A percentile compares a stretch with the other conserved stretches of the same genome.
Evolutionary conservation across 202 grass and related monocot genomes (phyloP).

Genomic region (Eragrostis tef): DNA sequence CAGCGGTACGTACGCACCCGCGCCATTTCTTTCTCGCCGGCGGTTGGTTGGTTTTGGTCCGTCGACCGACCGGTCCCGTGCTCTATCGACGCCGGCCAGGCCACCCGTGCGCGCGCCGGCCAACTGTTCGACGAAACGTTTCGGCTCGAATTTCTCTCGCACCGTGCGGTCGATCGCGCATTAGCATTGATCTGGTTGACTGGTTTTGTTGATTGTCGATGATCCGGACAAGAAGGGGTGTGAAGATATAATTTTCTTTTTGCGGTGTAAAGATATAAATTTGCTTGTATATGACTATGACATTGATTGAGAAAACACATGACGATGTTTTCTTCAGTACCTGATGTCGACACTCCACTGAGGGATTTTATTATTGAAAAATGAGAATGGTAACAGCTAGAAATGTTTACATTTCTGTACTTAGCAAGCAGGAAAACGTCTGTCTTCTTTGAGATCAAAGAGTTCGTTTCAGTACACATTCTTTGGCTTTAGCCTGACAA

Average conservation of each 20-base stretch:
- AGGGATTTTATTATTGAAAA: background rate
- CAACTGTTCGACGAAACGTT: constrained; percentile 50
- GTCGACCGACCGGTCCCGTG: background rate
- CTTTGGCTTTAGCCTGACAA: background rate
- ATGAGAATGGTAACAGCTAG: too few relatives aligned
- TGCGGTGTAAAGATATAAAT: too few relatives aligned
- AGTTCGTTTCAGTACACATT: background rate
- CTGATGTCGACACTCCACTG: background rate
- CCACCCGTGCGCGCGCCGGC: background rate
- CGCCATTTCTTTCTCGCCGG: background rate
- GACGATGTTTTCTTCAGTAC: background rate
- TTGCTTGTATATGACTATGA: too few relatives aligned
- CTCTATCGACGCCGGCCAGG: background rate
- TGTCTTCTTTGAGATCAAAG: background rate
- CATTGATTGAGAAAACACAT: too few relatives aligned
- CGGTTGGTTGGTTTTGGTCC: background rate
- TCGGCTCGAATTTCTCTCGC: background rate
- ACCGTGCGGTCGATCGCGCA: background rate
- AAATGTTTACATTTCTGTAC: background rate
- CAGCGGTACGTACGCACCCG: constrained; percentile 73
- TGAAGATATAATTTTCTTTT: too few relatives aligned
- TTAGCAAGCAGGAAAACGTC: background rate
- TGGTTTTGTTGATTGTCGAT: too few relatives aligned
- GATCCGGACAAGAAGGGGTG: too few relatives aligned
- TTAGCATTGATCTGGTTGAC: background rate